phyloP scores from a whole-genome alignment of 2,329 filamentous ascomycete genomes.

The Sclerotinia minor region DNA sequence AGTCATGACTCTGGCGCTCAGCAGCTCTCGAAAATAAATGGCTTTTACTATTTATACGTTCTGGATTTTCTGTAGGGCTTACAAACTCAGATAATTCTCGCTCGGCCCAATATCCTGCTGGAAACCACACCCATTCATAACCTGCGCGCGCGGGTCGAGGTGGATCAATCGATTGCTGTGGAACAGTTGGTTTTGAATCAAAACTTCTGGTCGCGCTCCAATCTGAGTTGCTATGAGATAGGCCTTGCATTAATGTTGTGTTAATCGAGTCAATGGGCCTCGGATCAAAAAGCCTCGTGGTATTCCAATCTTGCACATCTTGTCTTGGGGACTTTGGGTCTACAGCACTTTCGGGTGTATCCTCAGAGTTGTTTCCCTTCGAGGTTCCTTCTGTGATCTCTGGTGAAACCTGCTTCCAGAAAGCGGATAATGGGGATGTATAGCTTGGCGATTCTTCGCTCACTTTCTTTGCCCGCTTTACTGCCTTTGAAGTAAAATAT shows the following conservation, averaged over 20 bases:
- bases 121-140: slow-evolving; percentile 64
- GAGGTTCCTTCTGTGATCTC: not conserved
- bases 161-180: slow-evolving; percentile 46
- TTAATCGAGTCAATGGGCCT: not conserved
- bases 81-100: slow-evolving; percentile 43
- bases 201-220: slow-evolving; percentile 30
- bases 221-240: slow-evolving; percentile 23
- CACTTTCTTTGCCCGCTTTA: slow-evolving; percentile 3
- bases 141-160: slow-evolving; percentile 56
- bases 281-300: slow-evolving; percentile 20
- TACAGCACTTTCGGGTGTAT: not conserved
- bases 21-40: slow-evolving; percentile 4
- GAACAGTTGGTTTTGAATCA: slow-evolving; percentile 11
- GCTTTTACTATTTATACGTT: slow-evolving; percentile 10
- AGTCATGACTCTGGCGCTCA: not conserved
- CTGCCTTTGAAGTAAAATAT: slow-evolving; percentile 13
- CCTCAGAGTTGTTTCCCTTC: not conserved
- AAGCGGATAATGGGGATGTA: slow-evolving; percentile 5
- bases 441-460: slow-evolving; percentile 10
- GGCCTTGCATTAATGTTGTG: not conserved
- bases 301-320: slow-evolving; percentile 24
- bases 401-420: slow-evolving; percentile 15
- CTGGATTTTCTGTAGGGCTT: not conserved
- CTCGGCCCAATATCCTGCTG: slow-evolving; percentile 63
- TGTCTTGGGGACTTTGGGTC: not conserved